Evolutionary conservation across 345 rosid species (phyloP).

Genomic region (Brassica juncea): DNA sequence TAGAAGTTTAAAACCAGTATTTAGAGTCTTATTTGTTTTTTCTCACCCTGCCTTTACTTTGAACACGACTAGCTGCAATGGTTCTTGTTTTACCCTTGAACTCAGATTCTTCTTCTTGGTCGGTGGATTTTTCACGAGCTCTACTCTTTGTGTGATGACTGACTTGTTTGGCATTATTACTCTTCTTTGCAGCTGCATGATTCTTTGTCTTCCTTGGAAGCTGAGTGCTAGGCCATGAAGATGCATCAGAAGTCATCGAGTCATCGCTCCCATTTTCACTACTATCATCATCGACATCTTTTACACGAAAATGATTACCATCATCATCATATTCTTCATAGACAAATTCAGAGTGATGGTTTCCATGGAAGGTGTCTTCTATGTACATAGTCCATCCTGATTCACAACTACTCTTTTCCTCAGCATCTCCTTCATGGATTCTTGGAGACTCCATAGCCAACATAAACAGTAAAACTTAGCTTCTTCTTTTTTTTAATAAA

Average conservation of each 20-base stretch:
- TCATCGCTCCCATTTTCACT: conserved; percentile 54
- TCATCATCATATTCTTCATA: conserved; percentile 20
- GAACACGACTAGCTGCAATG: conserved; percentile 48
- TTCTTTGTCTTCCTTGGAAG: conserved; percentile 36
- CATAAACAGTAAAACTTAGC: conserved; percentile 15
- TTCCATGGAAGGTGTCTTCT: conserved; percentile 48
- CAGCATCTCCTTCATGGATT: conserved; percentile 43
- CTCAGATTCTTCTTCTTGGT: conserved; percentile 38
- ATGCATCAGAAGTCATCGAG: conserved; percentile 80
- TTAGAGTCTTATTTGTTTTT: conserved; percentile 38
- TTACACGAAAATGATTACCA: conserved; percentile 6
- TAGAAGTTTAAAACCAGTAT: neutral
- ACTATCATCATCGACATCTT: conserved; percentile 24
- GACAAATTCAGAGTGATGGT: conserved; percentile 29
- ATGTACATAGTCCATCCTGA: conserved; percentile 76
- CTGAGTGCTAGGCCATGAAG: conserved; percentile 63
- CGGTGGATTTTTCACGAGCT: conserved; percentile 34
- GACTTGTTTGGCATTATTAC: conserved; percentile 36
- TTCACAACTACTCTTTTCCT: conserved; percentile 52
- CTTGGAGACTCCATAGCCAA: conserved; percentile 53
- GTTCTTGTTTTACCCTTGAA: conserved; percentile 41
- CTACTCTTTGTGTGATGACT: conserved; percentile 39
- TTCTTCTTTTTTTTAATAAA: neutral
- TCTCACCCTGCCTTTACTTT: conserved; percentile 50
- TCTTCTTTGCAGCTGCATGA: conserved; percentile 35